Conservation (phyloP, 2,329 filamentous ascomycete species). For the Monosporascus sp. region DNA sequence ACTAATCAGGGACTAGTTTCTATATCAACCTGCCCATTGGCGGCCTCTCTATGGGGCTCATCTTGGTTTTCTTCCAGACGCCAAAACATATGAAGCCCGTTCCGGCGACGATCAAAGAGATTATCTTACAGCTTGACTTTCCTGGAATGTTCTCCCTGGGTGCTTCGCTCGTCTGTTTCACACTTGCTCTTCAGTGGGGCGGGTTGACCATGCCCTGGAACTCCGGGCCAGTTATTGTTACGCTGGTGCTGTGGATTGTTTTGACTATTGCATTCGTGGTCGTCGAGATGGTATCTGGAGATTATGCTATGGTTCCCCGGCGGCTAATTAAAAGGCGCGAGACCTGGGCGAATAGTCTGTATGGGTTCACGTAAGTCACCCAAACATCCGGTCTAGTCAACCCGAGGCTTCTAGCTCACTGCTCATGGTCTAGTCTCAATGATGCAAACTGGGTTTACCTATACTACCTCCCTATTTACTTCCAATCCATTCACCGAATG, state of each 20-base stretch:
- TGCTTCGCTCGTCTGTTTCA: background rate
- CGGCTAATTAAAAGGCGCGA: background rate
- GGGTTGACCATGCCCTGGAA: background rate
- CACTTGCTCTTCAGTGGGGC: background rate
- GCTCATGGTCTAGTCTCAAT: too few species aligned
- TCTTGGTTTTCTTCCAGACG: background rate
- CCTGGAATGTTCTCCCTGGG: background rate
- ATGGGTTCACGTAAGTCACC: background rate
- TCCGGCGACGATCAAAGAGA: background rate
- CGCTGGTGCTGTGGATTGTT: background rate
- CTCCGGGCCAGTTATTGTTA: background rate
- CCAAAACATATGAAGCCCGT: background rate
- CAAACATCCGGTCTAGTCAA: too few species aligned
- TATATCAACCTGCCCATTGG: background rate
- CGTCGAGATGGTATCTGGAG: background rate
- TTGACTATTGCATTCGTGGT: background rate
- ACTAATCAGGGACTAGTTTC: background rate
- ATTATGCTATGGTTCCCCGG: background rate
- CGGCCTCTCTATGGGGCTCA: background rate
- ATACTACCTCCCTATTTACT: conserved; percentile 17
- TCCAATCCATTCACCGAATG: conserved; percentile 12
- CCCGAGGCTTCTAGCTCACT: too few species aligned
- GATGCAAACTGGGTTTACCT: too few species aligned
- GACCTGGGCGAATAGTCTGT: background rate
- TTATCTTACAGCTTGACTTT: background rate